Evolutionary conservation across 2,329 filamentous ascomycete species (phyloP).

Genomic region (Madurella fahalii): DNA sequence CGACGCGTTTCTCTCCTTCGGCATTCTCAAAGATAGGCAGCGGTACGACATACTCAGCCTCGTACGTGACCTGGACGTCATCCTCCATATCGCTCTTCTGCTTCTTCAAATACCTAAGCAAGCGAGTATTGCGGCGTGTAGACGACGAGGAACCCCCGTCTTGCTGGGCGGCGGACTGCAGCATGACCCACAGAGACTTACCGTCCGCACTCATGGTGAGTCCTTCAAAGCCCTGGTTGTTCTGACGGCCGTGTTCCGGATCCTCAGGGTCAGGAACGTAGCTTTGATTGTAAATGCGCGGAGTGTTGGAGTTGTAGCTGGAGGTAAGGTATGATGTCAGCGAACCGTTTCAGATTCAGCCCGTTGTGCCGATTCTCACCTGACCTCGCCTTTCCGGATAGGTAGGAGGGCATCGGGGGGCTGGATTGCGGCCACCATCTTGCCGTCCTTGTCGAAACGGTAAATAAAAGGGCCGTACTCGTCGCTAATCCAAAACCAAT

Average conservation of each 20-base stretch:
- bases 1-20: slow-evolving; percentile 48
- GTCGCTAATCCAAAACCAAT: slow-evolving; percentile 67
- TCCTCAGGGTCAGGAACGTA: slow-evolving; percentile 49
- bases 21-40: slow-evolving; percentile 56
- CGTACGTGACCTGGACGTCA: slow-evolving; percentile 39
- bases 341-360: not conserved
- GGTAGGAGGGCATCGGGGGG: slow-evolving; percentile 64
- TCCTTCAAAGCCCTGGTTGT: slow-evolving; percentile 74
- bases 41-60: slow-evolving; percentile 61
- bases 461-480: slow-evolving; percentile 70
- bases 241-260: slow-evolving; percentile 58
- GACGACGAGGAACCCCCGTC: slow-evolving; percentile 26
- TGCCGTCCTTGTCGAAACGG: slow-evolving; percentile 55
- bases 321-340: not conserved
- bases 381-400: slow-evolving; percentile 51
- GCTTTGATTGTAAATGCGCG: slow-evolving; percentile 55
- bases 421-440: slow-evolving; percentile 59
- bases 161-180: slow-evolving; percentile 62
- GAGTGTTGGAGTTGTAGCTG: slow-evolving; percentile 41
- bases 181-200: slow-evolving; percentile 58
- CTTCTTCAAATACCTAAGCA: slow-evolving; percentile 58
- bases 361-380: slow-evolving; percentile 9
- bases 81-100: slow-evolving; percentile 28
- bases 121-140: slow-evolving; percentile 53
- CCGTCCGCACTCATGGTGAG: slow-evolving; percentile 61